Percentiles rank a stretch among this genome's conserved stretches.
These are phyloP conservation scores for Cercis canadensis DNA, from an alignment of 306 rosid species.

Conservation along the genomic window DNA sequence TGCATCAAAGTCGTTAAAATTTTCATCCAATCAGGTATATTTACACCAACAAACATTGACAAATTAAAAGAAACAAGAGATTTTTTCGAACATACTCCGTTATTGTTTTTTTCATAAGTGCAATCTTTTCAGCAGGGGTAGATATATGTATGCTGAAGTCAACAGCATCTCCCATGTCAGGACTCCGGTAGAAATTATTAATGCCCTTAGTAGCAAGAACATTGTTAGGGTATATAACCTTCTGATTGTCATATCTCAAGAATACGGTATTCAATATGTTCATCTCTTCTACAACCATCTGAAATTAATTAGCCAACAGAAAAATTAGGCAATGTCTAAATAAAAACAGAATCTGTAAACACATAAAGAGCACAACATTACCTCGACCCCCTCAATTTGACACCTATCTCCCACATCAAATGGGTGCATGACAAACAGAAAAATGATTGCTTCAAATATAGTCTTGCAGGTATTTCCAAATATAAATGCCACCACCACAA, in stretches of 20 bases:
- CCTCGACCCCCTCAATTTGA: constrained; percentile 71
- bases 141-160: constrained; percentile 67
- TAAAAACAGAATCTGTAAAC: background rate
- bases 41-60: background rate
- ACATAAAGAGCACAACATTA: constrained; percentile 24
- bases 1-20: constrained; percentile 37
- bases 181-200: constrained; percentile 71
- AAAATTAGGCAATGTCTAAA: constrained; percentile 7
- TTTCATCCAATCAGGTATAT: background rate
- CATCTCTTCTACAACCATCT: constrained; percentile 87
- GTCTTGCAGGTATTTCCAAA: constrained; percentile 82
- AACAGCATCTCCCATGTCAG: constrained; percentile 67
- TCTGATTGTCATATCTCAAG: constrained; percentile 61
- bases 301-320: constrained; percentile 19
- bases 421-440: constrained; percentile 75
- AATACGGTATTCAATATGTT: constrained; percentile 74
- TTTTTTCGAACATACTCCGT: constrained; percentile 39
- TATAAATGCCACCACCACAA: constrained; percentile 65
- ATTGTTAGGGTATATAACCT: constrained; percentile 59
- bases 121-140: constrained; percentile 66
- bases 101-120: constrained; percentile 59
- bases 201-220: constrained; percentile 58
- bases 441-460: constrained; percentile 64
- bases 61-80: background rate
- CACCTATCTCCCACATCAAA: constrained; percentile 81